Evolutionary conservation across 2,329 filamentous ascomycete genomes (phyloP).

Genomic region (Coleophoma crateriformis): DNA sequence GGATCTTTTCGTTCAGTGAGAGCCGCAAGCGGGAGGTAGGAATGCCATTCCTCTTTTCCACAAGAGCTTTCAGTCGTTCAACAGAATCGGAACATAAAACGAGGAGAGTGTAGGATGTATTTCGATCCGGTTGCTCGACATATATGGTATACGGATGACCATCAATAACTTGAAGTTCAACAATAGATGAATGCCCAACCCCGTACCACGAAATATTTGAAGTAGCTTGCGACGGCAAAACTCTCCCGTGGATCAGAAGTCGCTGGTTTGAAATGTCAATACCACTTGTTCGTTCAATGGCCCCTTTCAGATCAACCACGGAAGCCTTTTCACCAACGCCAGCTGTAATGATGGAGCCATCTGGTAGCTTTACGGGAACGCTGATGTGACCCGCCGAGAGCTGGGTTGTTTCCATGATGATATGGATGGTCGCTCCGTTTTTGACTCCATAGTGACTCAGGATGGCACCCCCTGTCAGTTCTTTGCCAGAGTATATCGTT

Average conservation of each 20-base stretch:
- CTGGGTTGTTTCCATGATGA: neutral
- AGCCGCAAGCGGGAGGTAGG: neutral
- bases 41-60: neutral
- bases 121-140: neutral
- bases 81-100: slow-evolving; percentile 1
- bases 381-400: neutral
- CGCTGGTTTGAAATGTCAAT: neutral
- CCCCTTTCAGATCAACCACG: neutral
- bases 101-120: neutral
- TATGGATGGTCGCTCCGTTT: neutral
- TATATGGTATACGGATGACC: neutral
- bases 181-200: neutral
- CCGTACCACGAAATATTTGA: neutral
- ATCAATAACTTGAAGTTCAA: neutral
- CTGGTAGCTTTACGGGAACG: neutral
- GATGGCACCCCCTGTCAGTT: neutral
- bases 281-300: neutral
- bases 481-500: neutral
- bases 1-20: neutral
- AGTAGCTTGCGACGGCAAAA: neutral
- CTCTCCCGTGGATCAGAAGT: neutral
- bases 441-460: neutral
- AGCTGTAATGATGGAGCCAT: neutral
- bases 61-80: neutral
- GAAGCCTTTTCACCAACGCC: neutral